Conservation (phyloP, 2,329 filamentous ascomycete species). For the Cladosporium austrohemisphaericum region DNA sequence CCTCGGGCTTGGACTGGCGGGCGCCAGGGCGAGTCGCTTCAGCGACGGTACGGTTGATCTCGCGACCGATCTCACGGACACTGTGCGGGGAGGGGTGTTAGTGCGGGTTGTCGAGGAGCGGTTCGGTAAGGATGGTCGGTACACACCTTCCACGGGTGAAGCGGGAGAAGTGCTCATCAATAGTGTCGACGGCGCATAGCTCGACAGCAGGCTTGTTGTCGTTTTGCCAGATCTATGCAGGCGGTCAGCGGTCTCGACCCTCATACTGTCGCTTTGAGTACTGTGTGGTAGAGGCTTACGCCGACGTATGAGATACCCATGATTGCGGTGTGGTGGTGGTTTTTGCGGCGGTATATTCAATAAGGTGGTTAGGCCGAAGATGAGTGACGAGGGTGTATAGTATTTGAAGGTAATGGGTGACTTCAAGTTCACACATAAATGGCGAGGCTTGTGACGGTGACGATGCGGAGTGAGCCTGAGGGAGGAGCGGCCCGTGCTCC, state of each 20-base stretch:
- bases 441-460: neutral
- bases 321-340: conserved; percentile 37
- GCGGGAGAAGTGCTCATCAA: conserved; percentile 67
- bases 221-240: conserved; percentile 72
- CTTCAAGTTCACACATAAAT: neutral
- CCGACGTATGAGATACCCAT: conserved; percentile 91
- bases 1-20: conserved; percentile 79
- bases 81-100: conserved; percentile 30
- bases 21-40: conserved; percentile 78
- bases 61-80: conserved; percentile 69
- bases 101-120: neutral
- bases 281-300: conserved; percentile 50
- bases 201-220: conserved; percentile 71
- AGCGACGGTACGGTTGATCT: conserved; percentile 84
- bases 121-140: neutral
- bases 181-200: conserved; percentile 71
- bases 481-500: conserved; percentile 3
- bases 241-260: conserved; percentile 14
- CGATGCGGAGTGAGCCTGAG: conserved; percentile 1
- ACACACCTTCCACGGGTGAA: conserved; percentile 58
- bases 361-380: too few species aligned
- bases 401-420: neutral
- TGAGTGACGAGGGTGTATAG: neutral
- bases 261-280: conserved; percentile 19
- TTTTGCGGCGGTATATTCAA: neutral